Evolutionary conservation across 2,329 filamentous ascomycete genomes (phyloP).

Genomic region (Sclerotinia borealis): DNA sequence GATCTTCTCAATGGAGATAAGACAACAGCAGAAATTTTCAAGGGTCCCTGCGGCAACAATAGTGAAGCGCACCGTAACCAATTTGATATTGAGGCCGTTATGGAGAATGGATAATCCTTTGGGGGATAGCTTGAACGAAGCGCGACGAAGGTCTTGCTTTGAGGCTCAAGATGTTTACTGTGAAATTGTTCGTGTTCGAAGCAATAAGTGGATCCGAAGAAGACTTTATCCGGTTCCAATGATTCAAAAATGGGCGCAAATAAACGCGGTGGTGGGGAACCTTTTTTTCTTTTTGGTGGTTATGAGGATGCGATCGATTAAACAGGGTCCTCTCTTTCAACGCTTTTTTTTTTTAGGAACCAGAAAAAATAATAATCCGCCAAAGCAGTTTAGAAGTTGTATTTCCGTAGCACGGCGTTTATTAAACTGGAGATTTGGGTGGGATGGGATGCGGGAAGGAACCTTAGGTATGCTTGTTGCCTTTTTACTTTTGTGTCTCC

Average conservation of each 20-base stretch:
- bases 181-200: slow-evolving; percentile 12
- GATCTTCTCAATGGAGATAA: not conserved
- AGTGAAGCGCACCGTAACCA: not conserved
- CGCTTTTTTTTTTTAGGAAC: slow-evolving; percentile 1
- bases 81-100: not conserved
- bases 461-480: slow-evolving; percentile 4
- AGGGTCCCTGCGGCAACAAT: not conserved
- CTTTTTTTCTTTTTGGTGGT: slow-evolving; percentile 6
- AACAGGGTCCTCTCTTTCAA: slow-evolving; percentile 11
- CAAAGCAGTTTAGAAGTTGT: not conserved
- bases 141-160: slow-evolving; percentile 1
- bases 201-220: slow-evolving; percentile 12
- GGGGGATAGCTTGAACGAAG: slow-evolving; percentile 8
- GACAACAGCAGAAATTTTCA: not conserved
- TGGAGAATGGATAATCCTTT: slow-evolving; percentile 3
- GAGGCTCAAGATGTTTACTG: slow-evolving; percentile 13
- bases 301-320: slow-evolving; percentile 8
- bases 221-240: slow-evolving; percentile 14
- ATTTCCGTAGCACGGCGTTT: slow-evolving; percentile 9
- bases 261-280: slow-evolving; percentile 14
- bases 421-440: slow-evolving; percentile 13
- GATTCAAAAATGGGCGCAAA: slow-evolving; percentile 11
- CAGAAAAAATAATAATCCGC: slow-evolving; percentile 2
- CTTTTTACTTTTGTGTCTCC: not conserved
- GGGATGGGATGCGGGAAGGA: slow-evolving; percentile 6